Evolutionary conservation across 2,329 filamentous ascomycete genomes (phyloP).

Genomic region (Claviceps quebecensis): DNA sequence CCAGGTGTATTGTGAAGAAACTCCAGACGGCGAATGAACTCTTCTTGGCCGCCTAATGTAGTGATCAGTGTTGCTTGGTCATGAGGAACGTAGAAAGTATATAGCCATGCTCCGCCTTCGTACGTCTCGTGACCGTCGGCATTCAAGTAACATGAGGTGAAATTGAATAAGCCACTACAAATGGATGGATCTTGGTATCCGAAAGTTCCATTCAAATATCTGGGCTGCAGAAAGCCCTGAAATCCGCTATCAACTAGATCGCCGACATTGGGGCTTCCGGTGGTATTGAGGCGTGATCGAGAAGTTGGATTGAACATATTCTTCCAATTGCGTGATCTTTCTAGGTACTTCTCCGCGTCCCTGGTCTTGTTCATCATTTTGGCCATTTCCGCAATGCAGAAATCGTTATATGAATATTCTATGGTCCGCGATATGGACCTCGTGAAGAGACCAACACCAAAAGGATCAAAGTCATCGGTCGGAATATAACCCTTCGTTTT

Average conservation of each 20-base stretch:
- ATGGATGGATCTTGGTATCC: conserved; percentile 47
- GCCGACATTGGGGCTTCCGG: neutral
- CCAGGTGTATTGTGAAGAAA: conserved; percentile 50
- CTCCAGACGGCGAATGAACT: conserved; percentile 44
- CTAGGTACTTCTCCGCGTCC: conserved; percentile 45
- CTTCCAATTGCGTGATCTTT: conserved; percentile 51
- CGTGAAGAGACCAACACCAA: conserved; percentile 50
- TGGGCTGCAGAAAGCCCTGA: conserved; percentile 56
- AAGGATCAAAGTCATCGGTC: conserved; percentile 48
- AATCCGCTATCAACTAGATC: conserved; percentile 4
- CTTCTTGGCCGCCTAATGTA: conserved; percentile 41
- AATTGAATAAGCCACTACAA: conserved; percentile 27
- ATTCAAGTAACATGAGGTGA: conserved; percentile 23
- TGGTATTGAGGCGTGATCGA: conserved; percentile 9
- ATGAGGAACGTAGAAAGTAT: conserved; percentile 46
- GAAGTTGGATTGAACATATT: conserved; percentile 42
- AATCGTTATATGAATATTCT: conserved; percentile 72
- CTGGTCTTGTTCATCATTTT: conserved; percentile 36
- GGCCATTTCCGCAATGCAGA: conserved; percentile 52
- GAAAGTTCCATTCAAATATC: conserved; percentile 51
- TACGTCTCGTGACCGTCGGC: conserved; percentile 36
- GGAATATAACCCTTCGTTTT: conserved; percentile 60
- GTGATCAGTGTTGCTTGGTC: conserved; percentile 33
- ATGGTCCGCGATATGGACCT: conserved; percentile 60
- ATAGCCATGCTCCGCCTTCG: conserved; percentile 58